Evolutionary conservation across 176 grass and related monocot species (phyloP).

Genomic region (Luzula sylvatica): DNA sequence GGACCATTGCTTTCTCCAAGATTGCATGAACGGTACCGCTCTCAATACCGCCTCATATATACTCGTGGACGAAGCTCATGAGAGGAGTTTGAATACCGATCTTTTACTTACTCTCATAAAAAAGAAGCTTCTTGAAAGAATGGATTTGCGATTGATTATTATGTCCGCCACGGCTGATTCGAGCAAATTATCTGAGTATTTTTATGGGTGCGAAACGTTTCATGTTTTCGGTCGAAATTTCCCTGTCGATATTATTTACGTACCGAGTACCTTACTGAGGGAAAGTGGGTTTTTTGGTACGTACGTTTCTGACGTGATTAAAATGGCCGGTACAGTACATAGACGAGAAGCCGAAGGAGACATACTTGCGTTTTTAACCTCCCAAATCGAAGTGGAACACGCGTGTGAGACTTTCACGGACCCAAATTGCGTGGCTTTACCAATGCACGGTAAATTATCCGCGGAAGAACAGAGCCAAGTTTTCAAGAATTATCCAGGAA

Average conservation of each 20-base stretch:
- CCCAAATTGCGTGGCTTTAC: slow-evolving; percentile 48
- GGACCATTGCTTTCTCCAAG: slow-evolving; percentile 73
- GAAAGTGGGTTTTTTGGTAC: slow-evolving; percentile 35
- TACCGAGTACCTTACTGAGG: slow-evolving; percentile 38
- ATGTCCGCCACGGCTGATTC: slow-evolving; percentile 95
- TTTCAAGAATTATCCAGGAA: slow-evolving; percentile 73
- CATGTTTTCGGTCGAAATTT: slow-evolving; percentile 64
- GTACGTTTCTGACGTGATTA: slow-evolving; percentile 77
- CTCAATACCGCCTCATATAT: slow-evolving; percentile 64
- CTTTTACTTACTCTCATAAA: slow-evolving; percentile 87
- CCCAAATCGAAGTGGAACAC: slow-evolving; percentile 85
- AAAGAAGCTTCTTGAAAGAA: slow-evolving; percentile 55
- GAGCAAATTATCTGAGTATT: slow-evolving; percentile 63
- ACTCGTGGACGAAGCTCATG: slow-evolving; percentile 91
- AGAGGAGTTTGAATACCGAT: slow-evolving; percentile 95
- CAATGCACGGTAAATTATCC: slow-evolving; percentile 89
- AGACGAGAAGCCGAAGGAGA: slow-evolving; percentile 70
- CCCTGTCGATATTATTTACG: slow-evolving; percentile 86
- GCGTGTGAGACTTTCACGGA: slow-evolving; percentile 73
- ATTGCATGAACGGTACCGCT: slow-evolving; percentile 49
- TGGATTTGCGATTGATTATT: slow-evolving; percentile 76
- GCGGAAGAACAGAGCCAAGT: slow-evolving; percentile 56
- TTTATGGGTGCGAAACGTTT: slow-evolving; percentile 59
- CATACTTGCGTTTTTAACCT: slow-evolving; percentile 91
- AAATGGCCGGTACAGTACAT: slow-evolving; percentile 53